These are phyloP conservation scores for Gynandropsis gynandra DNA, from an alignment of 345 rosid genomes.

Conservation along the genomic window DNA sequence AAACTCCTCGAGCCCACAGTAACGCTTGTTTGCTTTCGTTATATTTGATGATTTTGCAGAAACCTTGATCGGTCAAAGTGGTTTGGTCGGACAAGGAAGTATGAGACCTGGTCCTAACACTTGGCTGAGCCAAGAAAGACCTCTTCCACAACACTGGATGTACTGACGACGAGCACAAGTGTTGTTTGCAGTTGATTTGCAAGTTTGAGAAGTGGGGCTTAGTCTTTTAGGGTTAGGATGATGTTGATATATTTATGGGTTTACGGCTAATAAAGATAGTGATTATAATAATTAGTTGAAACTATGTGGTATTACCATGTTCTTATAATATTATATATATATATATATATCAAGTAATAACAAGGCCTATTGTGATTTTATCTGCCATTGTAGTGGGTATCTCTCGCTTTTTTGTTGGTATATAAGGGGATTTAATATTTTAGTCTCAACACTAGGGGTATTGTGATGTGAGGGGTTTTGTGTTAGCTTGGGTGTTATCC, in stretches of 20 bases:
- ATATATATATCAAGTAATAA: no score
- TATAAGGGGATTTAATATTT: no score
- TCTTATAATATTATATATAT: no score
- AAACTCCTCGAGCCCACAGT: not conserved
- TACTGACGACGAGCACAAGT: slow-evolving; percentile 4
- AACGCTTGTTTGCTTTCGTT: not conserved
- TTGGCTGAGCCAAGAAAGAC: slow-evolving; percentile 23
- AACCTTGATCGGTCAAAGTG: slow-evolving; percentile 19
- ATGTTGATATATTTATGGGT: not conserved
- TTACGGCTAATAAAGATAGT: no score
- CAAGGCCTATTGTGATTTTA: no score
- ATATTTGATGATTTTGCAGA: slow-evolving; percentile 8
- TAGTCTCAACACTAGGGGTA: no score
- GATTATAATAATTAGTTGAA: no score
- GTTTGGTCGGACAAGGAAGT: slow-evolving; percentile 18
- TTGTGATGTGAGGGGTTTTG: no score
- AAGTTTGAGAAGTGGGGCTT: slow-evolving; percentile 10
- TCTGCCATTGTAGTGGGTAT: no score
- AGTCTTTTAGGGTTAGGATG: slow-evolving; percentile 5
- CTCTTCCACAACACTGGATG: slow-evolving; percentile 34
- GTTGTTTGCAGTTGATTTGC: not conserved
- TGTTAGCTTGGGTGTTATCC: no score
- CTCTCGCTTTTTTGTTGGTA: no score
- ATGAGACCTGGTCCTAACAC: slow-evolving; percentile 7
- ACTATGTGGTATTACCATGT: no score